Evolutionary conservation across 2,329 filamentous ascomycete species (phyloP), one percentile per base, ranked within the genome.

Genomic region (Cercospora sp.): DNA sequence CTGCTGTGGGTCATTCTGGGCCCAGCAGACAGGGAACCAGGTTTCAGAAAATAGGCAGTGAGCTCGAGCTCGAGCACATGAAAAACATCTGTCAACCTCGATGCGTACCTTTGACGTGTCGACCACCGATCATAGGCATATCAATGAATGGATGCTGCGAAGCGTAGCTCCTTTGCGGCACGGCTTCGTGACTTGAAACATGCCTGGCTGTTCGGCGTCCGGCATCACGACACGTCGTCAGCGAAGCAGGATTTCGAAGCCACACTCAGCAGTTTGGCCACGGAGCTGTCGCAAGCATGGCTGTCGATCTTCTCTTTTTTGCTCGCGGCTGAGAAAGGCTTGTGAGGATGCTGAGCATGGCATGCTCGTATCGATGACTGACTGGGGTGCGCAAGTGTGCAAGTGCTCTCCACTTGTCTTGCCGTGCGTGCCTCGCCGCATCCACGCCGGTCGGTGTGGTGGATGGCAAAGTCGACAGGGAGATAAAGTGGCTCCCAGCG

Each of bases 361-460:
- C 33, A 58, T 31, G 57, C 59, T 65, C 66, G 66, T 68, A 68
- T 68, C 53, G 23, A 42, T 64, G 33, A 60, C 53, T 58, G 53
- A 33, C 53, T 9, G 36, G 48, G 57, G 36, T 61, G 66, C 53
- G 51, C 59, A 16, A 26, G 13, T 42, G 20, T 31, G 51, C 59
- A 16, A 26, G 18, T 53, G 20, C 42, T 59, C 61, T 67, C 60
- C 60, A 64, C 61, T 55, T 60, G 31, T 18, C 18, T 42, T 63
- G 65, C 65, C 58, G 28, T 53, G 45, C 36, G 9, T 23, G 33
- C 33, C 26, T 59, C 55, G 30, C 23, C n/a, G 53, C 12, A 18
- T n/a, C 26, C 53, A 30, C 53, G 20, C 13, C 26, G 53, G 33
- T 39, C 33, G 33, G 33, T n/a, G 36, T 42, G 36, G 36, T 58